A percentile compares a stretch with the other conserved stretches of the same genome.
Conservation (phyloP, 2,329 filamentous ascomycete genomes). For the Cercospora nicotianae region DNA sequence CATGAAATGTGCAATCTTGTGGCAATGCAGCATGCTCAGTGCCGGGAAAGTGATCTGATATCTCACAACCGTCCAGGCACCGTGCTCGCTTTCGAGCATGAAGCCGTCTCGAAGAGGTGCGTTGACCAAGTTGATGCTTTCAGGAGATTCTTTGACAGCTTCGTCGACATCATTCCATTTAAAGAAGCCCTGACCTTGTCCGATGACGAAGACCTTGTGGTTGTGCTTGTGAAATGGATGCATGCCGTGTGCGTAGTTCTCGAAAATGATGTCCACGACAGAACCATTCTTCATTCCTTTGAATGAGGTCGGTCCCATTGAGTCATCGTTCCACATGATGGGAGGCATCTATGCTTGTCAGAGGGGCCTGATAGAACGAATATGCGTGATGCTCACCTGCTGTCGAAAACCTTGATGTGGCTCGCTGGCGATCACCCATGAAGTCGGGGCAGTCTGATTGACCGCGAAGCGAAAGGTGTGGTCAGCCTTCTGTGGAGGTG, state of each 20-base stretch:
- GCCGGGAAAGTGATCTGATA: slow-evolving; percentile 27
- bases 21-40: slow-evolving; percentile 28
- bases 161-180: slow-evolving; percentile 28
- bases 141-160: slow-evolving; percentile 15
- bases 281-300: slow-evolving; percentile 42
- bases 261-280: slow-evolving; percentile 33
- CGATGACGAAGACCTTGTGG: slow-evolving; percentile 33
- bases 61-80: slow-evolving; percentile 25
- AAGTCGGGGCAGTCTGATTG: slow-evolving; percentile 18
- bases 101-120: slow-evolving; percentile 23
- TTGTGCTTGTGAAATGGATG: slow-evolving; percentile 38
- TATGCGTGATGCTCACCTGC: neutral
- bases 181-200: slow-evolving; percentile 32
- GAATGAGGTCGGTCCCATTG: slow-evolving; percentile 21
- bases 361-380: neutral
- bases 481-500: slow-evolving; percentile 20
- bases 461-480: slow-evolving; percentile 23
- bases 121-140: slow-evolving; percentile 24
- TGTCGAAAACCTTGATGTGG: slow-evolving; percentile 27
- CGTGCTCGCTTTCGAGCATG: slow-evolving; percentile 16
- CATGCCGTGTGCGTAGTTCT: slow-evolving; percentile 29
- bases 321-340: slow-evolving; percentile 25
- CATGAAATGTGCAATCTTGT: slow-evolving; percentile 21
- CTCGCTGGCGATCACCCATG: slow-evolving; percentile 22
- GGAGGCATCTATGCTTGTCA: slow-evolving; percentile 19